Evolutionary conservation across 306 rosid genomes (phyloP).

Genomic region (Bauhinia variegata): DNA sequence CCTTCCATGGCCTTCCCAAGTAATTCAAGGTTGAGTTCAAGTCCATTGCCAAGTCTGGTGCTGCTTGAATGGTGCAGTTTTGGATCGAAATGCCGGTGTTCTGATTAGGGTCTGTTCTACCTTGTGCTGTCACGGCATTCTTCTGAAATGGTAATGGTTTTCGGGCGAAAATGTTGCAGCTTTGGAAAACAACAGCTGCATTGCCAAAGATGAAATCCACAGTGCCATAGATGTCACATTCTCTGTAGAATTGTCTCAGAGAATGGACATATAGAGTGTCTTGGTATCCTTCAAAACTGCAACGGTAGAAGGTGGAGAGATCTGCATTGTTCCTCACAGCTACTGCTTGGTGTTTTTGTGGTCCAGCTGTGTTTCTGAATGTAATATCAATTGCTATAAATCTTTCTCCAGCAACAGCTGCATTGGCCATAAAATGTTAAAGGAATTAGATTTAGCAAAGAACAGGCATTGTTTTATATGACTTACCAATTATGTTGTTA

Average conservation of each 20-base stretch:
- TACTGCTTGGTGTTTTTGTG: slow-evolving; percentile 83
- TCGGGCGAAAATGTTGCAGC: slow-evolving; percentile 61
- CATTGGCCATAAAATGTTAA: slow-evolving; percentile 2
- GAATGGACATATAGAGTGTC: slow-evolving; percentile 87
- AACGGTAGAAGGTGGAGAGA: slow-evolving; percentile 72
- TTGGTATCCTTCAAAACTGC: slow-evolving; percentile 87
- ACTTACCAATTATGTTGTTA: no score
- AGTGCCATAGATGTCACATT: slow-evolving; percentile 72
- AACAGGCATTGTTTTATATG: no score
- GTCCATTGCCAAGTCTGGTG: slow-evolving; percentile 53
- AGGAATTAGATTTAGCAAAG: no score
- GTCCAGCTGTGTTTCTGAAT: slow-evolving; percentile 82
- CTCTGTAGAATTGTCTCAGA: slow-evolving; percentile 72
- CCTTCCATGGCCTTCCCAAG: slow-evolving; percentile 74
- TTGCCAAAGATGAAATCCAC: slow-evolving; percentile 82
- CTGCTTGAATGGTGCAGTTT: slow-evolving; percentile 68
- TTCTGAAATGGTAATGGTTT: slow-evolving; percentile 55
- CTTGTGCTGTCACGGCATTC: slow-evolving; percentile 71
- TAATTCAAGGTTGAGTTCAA: slow-evolving; percentile 35
- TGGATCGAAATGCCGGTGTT: slow-evolving; percentile 76
- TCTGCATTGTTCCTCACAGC: slow-evolving; percentile 78
- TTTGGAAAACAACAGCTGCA: slow-evolving; percentile 75
- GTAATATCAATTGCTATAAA: slow-evolving; percentile 75
- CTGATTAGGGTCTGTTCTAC: slow-evolving; percentile 69
- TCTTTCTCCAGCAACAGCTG: slow-evolving; percentile 78